phyloP scores from a whole-genome alignment of 1,284 basidiomycete genomes.

The Tremellales sp. region DNA sequence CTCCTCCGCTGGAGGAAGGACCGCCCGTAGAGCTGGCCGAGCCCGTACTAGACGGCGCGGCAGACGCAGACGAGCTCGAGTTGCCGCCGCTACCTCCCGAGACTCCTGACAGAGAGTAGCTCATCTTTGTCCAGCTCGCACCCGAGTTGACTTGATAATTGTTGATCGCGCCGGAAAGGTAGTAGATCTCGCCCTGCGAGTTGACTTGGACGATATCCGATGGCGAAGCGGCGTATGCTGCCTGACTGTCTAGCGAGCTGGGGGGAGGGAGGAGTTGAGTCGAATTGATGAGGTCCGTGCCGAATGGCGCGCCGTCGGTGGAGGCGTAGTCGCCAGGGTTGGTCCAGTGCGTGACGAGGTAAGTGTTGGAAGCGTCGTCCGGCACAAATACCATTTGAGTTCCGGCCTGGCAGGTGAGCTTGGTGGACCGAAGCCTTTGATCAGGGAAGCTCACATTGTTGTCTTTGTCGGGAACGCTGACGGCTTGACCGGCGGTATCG shows the following conservation, averaged over 20 bases:
- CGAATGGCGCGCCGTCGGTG: conserved; percentile 36
- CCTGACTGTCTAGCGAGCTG: conserved; percentile 59
- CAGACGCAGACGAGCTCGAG: conserved; percentile 10
- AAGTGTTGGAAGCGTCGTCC: conserved; percentile 70
- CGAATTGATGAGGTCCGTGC: conserved; percentile 58
- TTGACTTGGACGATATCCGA: conserved; percentile 71
- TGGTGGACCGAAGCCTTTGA: too few relatives aligned
- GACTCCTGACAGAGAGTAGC: conserved; percentile 31
- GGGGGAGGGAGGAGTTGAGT: conserved; percentile 70
- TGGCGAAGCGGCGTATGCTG: conserved; percentile 69
- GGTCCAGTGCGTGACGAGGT: conserved; percentile 59
- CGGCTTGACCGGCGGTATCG: conserved; percentile 64
- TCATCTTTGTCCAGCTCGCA: conserved; percentile 44
- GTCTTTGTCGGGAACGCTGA: conserved; percentile 65
- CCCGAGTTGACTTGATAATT: conserved; percentile 41
- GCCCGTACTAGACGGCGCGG: conserved; percentile 11
- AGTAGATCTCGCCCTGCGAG: conserved; percentile 62
- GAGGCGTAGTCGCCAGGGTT: conserved; percentile 33
- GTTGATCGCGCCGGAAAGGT: conserved; percentile 57
- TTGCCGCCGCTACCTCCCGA: conserved; percentile 11
- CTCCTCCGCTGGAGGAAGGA: conserved; percentile 2
- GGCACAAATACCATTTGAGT: conserved; percentile 80
- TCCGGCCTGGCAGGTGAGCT: conserved; percentile 62
- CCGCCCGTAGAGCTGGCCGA: conserved; percentile 9
- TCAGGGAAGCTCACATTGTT: too few relatives aligned